Evolutionary conservation across 495 filamentous ascomycete genomes (phyloP).

Genomic region (Geopyxis carbonaria): DNA sequence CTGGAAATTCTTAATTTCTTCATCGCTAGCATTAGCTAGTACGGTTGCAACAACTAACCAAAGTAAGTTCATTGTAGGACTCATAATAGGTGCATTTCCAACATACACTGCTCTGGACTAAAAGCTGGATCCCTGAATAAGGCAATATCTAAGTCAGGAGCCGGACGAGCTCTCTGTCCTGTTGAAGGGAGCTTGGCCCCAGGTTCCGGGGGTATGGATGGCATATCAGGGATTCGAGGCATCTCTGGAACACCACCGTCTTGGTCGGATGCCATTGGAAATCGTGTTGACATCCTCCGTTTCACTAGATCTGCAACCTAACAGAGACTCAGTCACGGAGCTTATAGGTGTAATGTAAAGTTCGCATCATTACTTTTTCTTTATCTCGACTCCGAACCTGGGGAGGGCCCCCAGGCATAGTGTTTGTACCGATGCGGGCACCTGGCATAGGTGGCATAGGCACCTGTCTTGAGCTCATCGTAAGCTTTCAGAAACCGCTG

Average conservation of each 20-base stretch:
- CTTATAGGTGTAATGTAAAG: background rate
- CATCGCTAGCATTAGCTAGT: conserved; percentile 80
- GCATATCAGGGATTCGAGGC: conserved; percentile 19
- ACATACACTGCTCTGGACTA: conserved; percentile 42
- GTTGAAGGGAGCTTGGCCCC: conserved; percentile 17
- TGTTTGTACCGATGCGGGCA: conserved; percentile 9
- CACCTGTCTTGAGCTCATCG: conserved; percentile 15
- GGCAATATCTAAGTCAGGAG: conserved; percentile 44
- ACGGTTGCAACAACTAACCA: conserved; percentile 52
- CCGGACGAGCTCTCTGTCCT: conserved; percentile 10
- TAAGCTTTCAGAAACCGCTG: background rate
- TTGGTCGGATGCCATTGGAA: conserved; percentile 33
- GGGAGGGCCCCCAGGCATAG: conserved; percentile 5
- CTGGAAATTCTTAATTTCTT: conserved; percentile 78
- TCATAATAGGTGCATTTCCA: background rate
- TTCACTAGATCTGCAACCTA: conserved; percentile 68
- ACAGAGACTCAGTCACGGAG: conserved; percentile 5
- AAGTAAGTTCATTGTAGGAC: background rate
- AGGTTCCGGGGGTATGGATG: conserved; percentile 14
- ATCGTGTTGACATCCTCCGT: conserved; percentile 78
- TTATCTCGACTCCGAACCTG: conserved; percentile 23
- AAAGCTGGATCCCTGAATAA: conserved; percentile 67
- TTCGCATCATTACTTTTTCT: conserved; percentile 12
- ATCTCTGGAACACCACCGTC: conserved; percentile 14
- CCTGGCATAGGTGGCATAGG: conserved; percentile 26